Base-by-base conservation (phyloP, 1,284 basidiomycete genomes). In the Apiotrichum domesticum region DNA sequence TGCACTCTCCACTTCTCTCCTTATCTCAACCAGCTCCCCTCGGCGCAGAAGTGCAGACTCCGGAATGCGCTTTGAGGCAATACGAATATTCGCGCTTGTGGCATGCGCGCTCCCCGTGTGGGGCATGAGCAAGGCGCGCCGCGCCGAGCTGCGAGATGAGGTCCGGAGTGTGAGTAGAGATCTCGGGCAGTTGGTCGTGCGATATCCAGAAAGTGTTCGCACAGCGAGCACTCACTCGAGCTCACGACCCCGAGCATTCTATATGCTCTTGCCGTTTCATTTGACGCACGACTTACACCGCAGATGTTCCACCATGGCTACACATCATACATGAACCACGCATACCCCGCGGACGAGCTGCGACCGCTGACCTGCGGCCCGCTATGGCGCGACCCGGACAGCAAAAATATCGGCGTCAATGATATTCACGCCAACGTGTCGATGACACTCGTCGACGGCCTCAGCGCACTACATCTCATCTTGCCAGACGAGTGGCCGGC, bases 331-430 rank as follows among this genome's bases (percentile, higher is more conserved):
- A 74, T 77, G 69, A 62, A 62, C 34, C 66, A 74, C 58, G 75
- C 74, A 15, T 76, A 73, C 65, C 75, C 75, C 6, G 73, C 72
- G 41, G 77, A 79, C 59, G 78, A 96, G 86, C 80, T 96, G 34
- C 84, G 85, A 14, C 92, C 93, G 1, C 75, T 96, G n/a, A 85
- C 88, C 11, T 97, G 93, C 71, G 81, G 80, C 34, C 71, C 73
- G 6, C 57, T 70, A n/a, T 21, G 49, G 44, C 71, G 73, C 10
- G 67, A 68, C 48, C 54, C 65, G 9, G 63, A 71, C 54, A 48
- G 63, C 3, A 42, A 39, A 35, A 69, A 73, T 56, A 61, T 66
- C 37, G 72, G 72, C 7, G 57, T 75, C 67, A 87, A 92, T 59
- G 86, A 93, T 73, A 89, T 89, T 35, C 88, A 85, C 76, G 90